These are phyloP conservation scores for Aulographum hederae DNA, from an alignment of 2,329 filamentous ascomycete genomes.

Conservation along the genomic window DNA sequence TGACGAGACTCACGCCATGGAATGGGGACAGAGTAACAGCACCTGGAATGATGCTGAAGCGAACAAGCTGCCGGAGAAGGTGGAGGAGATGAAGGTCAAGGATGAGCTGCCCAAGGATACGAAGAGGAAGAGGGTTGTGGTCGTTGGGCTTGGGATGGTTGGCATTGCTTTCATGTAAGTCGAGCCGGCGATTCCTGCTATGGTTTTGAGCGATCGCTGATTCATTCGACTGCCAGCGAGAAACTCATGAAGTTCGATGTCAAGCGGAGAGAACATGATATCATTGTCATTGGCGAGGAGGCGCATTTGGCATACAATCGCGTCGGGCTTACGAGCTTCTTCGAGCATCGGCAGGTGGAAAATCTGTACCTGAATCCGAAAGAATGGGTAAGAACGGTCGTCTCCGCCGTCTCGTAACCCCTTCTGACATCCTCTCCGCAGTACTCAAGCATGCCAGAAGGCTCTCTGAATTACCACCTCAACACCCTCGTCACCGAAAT, in stretches of 20 bases:
- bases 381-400: conserved; percentile 46
- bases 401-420: conserved; percentile 2
- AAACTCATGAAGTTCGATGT: conserved; percentile 76
- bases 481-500: conserved; percentile 58
- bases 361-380: conserved; percentile 73
- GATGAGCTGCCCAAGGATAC: conserved; percentile 15
- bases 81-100: conserved; percentile 13
- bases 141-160: conserved; percentile 85
- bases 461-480: conserved; percentile 54
- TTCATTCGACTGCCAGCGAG: conserved; percentile 36
- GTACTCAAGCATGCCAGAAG: conserved; percentile 50
- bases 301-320: conserved; percentile 79
- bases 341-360: conserved; percentile 69
- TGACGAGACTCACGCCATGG: no score
- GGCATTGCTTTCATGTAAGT: conserved; percentile 74
- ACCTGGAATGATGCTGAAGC: conserved; percentile 28
- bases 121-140: conserved; percentile 49
- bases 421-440: conserved; percentile 12
- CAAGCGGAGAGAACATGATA: conserved; percentile 55
- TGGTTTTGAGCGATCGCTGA: not conserved
- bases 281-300: conserved; percentile 78
- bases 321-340: conserved; percentile 77
- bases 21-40: conserved; percentile 16
- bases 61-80: conserved; percentile 24
- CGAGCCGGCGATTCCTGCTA: not conserved